Conservation (phyloP, 108 stramenopile genomes). For the Nitzschia sp. region DNA sequence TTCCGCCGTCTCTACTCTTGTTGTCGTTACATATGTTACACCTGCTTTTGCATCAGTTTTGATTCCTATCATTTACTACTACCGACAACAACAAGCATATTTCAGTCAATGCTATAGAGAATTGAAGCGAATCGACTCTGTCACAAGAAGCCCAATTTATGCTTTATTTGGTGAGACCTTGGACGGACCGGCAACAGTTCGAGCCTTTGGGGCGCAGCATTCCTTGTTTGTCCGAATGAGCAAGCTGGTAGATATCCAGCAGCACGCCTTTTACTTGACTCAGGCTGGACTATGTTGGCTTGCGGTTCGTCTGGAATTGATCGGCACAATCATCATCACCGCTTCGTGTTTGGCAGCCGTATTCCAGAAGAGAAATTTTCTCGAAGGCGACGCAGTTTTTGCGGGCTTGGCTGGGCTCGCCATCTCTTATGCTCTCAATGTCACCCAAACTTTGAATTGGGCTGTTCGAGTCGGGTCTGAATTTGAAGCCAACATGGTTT, state of each 20-base stretch:
- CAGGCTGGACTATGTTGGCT: constrained; percentile 91
- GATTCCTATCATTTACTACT: constrained; percentile 64
- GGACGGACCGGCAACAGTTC: constrained; percentile 81
- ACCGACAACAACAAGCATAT: constrained; percentile 67
- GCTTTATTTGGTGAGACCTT: constrained; percentile 85
- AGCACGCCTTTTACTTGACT: constrained; percentile 74
- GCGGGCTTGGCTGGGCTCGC: constrained; percentile 89
- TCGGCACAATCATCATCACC: constrained; percentile 69
- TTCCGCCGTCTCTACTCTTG: constrained; percentile 61
- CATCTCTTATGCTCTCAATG: constrained; percentile 84
- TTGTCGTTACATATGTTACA: constrained; percentile 62
- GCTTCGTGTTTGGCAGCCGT: constrained; percentile 65
- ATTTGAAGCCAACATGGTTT: constrained; percentile 86
- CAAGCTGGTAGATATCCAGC: constrained; percentile 55
- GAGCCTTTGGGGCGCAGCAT: constrained; percentile 80
- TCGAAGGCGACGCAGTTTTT: constrained; percentile 32
- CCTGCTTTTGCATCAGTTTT: constrained; percentile 44
- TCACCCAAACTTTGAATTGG: constrained; percentile 92
- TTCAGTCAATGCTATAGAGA: constrained; percentile 79
- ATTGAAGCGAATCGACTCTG: constrained; percentile 84
- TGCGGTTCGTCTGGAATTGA: constrained; percentile 82
- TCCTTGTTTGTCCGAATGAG: constrained; percentile 63
- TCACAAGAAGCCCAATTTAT: constrained; percentile 78
- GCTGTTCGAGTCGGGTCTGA: constrained; percentile 85
- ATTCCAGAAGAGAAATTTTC: constrained; percentile 31